A percentile compares a stretch with the other conserved stretches of the same genome.
These are phyloP conservation scores for Aaosphaeria pasadenensis DNA, from an alignment of 2,329 filamentous ascomycete species.

Conservation along the genomic window DNA sequence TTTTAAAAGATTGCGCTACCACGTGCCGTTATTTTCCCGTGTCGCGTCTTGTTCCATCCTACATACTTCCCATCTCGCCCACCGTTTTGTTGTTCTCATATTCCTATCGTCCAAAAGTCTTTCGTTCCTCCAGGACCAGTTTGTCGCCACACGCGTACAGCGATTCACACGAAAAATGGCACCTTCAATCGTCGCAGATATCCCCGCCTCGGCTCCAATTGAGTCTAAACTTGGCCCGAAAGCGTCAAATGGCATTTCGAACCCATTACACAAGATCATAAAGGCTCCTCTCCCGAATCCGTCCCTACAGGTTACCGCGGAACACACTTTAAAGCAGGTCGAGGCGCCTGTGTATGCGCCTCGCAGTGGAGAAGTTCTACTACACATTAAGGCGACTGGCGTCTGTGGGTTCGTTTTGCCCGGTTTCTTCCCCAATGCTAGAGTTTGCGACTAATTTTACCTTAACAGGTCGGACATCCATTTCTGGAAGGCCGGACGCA, in stretches of 20 bases:
- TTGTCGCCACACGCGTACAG: not conserved
- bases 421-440: not conserved
- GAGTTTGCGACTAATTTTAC: conserved; percentile 1
- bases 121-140: not conserved
- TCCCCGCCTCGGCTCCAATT: not conserved
- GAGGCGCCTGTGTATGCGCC: conserved; percentile 58
- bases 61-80: not conserved
- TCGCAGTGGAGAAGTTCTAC: conserved; percentile 52
- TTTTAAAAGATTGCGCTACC: not conserved
- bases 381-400: conserved; percentile 62
- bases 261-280: conserved; percentile 10
- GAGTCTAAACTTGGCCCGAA: conserved; percentile 6
- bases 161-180: conserved; percentile 10
- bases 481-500: conserved; percentile 64
- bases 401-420: conserved; percentile 56
- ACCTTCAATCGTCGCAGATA: conserved; percentile 9
- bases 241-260: conserved; percentile 7
- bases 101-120: not conserved
- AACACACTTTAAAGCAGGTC: conserved; percentile 56
- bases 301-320: conserved; percentile 58
- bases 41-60: not conserved
- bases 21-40: not conserved
- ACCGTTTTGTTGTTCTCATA: not conserved
- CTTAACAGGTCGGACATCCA: conserved; percentile 60
- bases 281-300: conserved; percentile 46